phyloP scores from a whole-genome alignment of 1,284 basidiomycete genomes.

The Microbotryum lychnidis-dioicae region DNA sequence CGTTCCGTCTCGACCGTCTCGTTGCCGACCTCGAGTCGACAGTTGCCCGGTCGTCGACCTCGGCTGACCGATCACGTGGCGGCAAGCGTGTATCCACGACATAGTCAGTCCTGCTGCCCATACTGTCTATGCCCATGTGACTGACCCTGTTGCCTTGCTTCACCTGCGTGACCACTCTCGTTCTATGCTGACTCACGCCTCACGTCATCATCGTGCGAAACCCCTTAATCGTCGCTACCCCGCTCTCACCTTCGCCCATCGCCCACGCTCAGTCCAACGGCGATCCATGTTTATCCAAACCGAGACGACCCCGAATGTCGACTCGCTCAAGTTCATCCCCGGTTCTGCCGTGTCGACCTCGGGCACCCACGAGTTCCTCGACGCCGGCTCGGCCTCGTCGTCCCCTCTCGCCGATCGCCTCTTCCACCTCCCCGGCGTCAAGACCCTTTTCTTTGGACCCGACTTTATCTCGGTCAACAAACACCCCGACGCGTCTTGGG shows the following conservation, averaged over 20 bases:
- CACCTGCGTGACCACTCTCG: too few species aligned
- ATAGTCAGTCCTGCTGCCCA: too few species aligned
- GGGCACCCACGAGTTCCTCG: slow-evolving; percentile 83
- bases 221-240: too few species aligned
- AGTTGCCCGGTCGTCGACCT: too few species aligned
- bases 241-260: background rate
- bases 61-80: too few species aligned
- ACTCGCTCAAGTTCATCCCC: slow-evolving; percentile 96
- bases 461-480: slow-evolving; percentile 98
- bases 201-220: background rate
- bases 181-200: background rate
- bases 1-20: too few species aligned
- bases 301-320: slow-evolving; percentile 92
- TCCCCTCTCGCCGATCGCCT: slow-evolving; percentile 89
- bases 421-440: slow-evolving; percentile 86
- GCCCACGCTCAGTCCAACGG: slow-evolving; percentile 1
- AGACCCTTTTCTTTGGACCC: slow-evolving; percentile 85
- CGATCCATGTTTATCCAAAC: slow-evolving; percentile 81
- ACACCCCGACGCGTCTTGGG: slow-evolving; percentile 75
- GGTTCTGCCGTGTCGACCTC: slow-evolving; percentile 78
- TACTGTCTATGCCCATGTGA: too few species aligned
- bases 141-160: too few species aligned
- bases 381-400: slow-evolving; percentile 67
- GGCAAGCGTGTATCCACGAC: too few species aligned
- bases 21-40: too few species aligned